These are phyloP conservation scores for Boletus sp. DNA, from an alignment of 1,284 basidiomycete species.

Conservation along the genomic window DNA sequence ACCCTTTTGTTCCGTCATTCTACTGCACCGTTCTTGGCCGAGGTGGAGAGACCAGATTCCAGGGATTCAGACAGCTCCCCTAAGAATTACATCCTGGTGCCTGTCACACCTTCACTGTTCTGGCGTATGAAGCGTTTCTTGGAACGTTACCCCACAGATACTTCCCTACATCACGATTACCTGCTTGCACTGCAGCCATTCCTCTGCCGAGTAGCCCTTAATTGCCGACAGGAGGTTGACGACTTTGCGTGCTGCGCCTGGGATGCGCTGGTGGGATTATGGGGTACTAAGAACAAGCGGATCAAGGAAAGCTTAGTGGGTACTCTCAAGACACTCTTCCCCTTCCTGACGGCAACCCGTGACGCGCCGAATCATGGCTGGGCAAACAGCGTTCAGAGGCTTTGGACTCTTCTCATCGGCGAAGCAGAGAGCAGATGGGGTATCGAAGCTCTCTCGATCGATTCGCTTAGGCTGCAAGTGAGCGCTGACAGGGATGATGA, in stretches of 20 bases:
- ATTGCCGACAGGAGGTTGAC: constrained; percentile 56
- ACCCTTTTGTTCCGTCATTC: constrained; percentile 61
- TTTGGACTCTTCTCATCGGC: constrained; percentile 53
- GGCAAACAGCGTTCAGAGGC: constrained; percentile 44
- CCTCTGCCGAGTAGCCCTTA: constrained; percentile 71
- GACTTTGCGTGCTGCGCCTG: constrained; percentile 60
- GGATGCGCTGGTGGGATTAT: constrained; percentile 62
- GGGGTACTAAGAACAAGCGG: constrained; percentile 69
- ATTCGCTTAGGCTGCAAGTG: constrained; percentile 55
- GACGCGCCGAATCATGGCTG: constrained; percentile 22
- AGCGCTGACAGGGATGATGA: constrained; percentile 19
- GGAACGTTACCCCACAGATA: constrained; percentile 58
- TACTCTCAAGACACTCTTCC: constrained; percentile 66
- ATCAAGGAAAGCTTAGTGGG: constrained; percentile 68
- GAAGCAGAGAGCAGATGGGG: constrained; percentile 67
- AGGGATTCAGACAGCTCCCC: constrained; percentile 24
- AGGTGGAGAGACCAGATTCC: constrained; percentile 25
- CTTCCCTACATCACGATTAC: constrained; percentile 72
- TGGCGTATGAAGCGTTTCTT: constrained; percentile 67
- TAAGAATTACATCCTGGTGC: constrained; percentile 13
- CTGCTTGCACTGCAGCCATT: constrained; percentile 65
- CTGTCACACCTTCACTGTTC: constrained; percentile 53
- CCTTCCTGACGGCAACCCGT: constrained; percentile 51
- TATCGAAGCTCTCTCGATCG: constrained; percentile 58
- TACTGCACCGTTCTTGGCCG: constrained; percentile 50